Evolutionary conservation across 2,329 filamentous ascomycete species (phyloP), one percentile per base, ranked within the genome.

Genomic region (Cercospora citrullina): DNA sequence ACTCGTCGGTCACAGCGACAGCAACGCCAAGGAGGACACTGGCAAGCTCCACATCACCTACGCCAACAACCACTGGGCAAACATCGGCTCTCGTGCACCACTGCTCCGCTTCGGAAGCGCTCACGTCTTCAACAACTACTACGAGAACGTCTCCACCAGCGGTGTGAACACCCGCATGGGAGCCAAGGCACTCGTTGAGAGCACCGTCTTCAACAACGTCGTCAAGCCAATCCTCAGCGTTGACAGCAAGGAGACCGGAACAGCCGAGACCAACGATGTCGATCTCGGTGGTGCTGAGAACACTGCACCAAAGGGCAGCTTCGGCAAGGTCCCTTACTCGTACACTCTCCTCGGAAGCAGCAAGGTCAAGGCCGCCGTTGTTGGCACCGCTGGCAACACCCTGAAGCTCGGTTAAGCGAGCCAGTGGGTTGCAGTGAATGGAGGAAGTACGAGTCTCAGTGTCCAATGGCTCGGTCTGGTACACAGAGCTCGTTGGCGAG

Each of bases 71-170:
- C 82, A 86, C 82, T 90, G 84, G 83, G 75, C 76, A 72, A 89
- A 90, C 81, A 79, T 90, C 76, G 87, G 89, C 83, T 88, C 86
- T 7, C 88, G 89, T 65, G 81, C 80, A 0, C 89, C 89, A 4
- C 87, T 84, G 3, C 76, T 90, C 77, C 87, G 89, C 72, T 91
- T 91, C 80, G 89, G 89, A 30, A 90, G 86, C 51, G 87, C 81
- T 10, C 89, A 91, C 79, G 76, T 87, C 72, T 87, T 84, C 81
- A 88, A 87, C 82, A 83, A 77, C 75, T 82, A 81, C 77, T 84
- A 78, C 76, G 78, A 81, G 26, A 75, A 79, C 18, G 71, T 69
- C 28, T 78, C 80, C 62, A 71, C 69, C 48, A 55, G 48, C 28
- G 80, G 78, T 18, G 78, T 83, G 70, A 81, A 83, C 76, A 79